These are phyloP conservation scores for Sphaerulina vaccinii DNA, from an alignment of 2,329 filamentous ascomycete genomes.

Conservation along the genomic window DNA sequence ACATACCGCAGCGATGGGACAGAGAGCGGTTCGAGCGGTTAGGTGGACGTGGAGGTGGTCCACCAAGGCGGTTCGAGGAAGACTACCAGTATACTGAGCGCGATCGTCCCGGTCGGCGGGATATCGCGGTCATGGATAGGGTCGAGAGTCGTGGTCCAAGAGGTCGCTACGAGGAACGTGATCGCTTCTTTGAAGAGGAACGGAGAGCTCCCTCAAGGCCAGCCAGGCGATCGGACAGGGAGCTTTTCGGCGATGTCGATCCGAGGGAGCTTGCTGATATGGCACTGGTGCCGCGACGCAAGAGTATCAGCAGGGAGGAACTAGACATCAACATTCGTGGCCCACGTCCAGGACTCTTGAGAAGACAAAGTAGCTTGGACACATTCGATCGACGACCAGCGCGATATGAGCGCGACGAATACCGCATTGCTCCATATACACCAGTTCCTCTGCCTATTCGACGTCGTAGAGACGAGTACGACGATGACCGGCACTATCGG, in stretches of 20 bases:
- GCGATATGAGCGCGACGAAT: conserved; percentile 60
- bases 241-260: conserved; percentile 49
- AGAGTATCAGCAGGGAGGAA: conserved; percentile 53
- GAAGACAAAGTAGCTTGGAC: conserved; percentile 85
- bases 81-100: conserved; percentile 44
- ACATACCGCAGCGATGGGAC: conserved; percentile 52
- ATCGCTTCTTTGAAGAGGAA: conserved; percentile 56
- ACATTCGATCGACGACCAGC: conserved; percentile 77
- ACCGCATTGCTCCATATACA: conserved; percentile 64
- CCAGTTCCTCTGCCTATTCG: conserved; percentile 64
- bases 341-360: conserved; percentile 65
- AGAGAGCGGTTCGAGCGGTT: conserved; percentile 52
- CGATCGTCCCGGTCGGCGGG: conserved; percentile 41
- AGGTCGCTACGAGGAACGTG: conserved; percentile 52
- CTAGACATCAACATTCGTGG: conserved; percentile 51
- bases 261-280: conserved; percentile 50
- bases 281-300: conserved; percentile 55
- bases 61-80: conserved; percentile 40
- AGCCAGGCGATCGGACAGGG: conserved; percentile 41
- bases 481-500: conserved; percentile 52
- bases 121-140: conserved; percentile 45
- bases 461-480: conserved; percentile 64
- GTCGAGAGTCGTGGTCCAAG: conserved; percentile 36
- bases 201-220: conserved; percentile 33
- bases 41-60: conserved; percentile 33